Evolutionary conservation across 1,139 yeast species (phyloP), one percentile per base, ranked within the genome.

Genomic region (Nadsonia commutata): DNA sequence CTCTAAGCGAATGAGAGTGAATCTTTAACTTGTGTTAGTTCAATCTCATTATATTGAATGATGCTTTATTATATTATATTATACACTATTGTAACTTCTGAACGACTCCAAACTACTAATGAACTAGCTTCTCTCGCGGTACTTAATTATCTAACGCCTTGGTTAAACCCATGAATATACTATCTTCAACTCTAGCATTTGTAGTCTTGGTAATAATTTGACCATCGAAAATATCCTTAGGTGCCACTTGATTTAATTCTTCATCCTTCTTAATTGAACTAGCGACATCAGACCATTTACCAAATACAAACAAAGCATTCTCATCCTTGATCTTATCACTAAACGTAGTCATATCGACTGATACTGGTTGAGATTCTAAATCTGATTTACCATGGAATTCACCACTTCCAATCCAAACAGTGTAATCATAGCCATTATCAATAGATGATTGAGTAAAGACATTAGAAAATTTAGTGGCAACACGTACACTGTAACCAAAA

Each of bases 401-500:
- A 19, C 41, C 40, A 36, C 38, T 38, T 18, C 38, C 41, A 20
- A 31, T 33, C 44, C 36, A 40, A 13, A 39, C 59, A 2, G 86
- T 71, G 49, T 74, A 75, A 1, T 79, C 68, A 57, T 85, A 86
- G 0, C 95, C 95, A 5, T 76, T 76, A 2, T 75, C 69, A 43
- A 69, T 70, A 2, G 80, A 67, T 42, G 81, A 70, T 53, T 80
- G 83, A 7, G 93, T 79, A 60, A 84, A 86, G 0, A 86, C 63
- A 17, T 76, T 67, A 40, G 76, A 73, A 53, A 85, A 78, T 9
- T 65, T 58, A 42, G 67, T 66, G 2, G 82, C 83, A 17, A 80
- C 63, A 46, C 96, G 67, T 2, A 86, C 88, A 48, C 71, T 74
- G 59, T 81, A 86, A 0, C 94, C 95, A 59, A 78, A 82, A 3